Percentiles rank a stretch among this genome's conserved stretches.
Conservation (phyloP, 768 basidiomycete species). For the Termitomyces sp. region DNA sequence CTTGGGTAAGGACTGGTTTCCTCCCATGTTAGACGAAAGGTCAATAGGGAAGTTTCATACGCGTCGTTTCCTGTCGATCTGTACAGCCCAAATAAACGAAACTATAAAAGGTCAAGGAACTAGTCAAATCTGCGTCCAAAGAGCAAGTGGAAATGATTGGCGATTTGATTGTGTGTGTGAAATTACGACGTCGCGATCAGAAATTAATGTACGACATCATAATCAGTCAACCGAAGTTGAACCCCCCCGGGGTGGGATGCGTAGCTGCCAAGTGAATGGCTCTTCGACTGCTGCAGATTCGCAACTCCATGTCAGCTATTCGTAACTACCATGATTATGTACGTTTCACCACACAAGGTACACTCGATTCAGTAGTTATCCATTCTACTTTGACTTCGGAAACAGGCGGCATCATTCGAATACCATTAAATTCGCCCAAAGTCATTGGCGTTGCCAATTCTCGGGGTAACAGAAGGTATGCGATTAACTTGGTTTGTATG, state of each 20-base stretch:
- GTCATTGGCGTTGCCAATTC: conserved; percentile 73
- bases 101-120: not conserved
- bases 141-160: not conserved
- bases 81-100: not conserved
- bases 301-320: conserved; percentile 10
- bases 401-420: conserved; percentile 55
- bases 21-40: conserved; percentile 45
- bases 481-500: not conserved
- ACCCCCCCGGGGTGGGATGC: conserved; percentile 15
- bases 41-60: conserved; percentile 1
- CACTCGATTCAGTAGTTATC: not conserved
- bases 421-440: conserved; percentile 72
- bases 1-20: conserved; percentile 72
- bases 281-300: conserved; percentile 17
- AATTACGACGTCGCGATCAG: not conserved
- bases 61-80: not conserved
- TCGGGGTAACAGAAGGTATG: conserved; percentile 68
- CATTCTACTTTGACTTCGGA: conserved; percentile 6
- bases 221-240: not conserved
- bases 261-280: conserved; percentile 18
- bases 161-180: not conserved
- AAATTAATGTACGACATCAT: not conserved
- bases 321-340: conserved; percentile 65
- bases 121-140: not conserved
- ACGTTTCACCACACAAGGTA: conserved; percentile 41